Conservation (phyloP, 1,284 basidiomycete genomes). For the Ganoderma boninense region DNA sequence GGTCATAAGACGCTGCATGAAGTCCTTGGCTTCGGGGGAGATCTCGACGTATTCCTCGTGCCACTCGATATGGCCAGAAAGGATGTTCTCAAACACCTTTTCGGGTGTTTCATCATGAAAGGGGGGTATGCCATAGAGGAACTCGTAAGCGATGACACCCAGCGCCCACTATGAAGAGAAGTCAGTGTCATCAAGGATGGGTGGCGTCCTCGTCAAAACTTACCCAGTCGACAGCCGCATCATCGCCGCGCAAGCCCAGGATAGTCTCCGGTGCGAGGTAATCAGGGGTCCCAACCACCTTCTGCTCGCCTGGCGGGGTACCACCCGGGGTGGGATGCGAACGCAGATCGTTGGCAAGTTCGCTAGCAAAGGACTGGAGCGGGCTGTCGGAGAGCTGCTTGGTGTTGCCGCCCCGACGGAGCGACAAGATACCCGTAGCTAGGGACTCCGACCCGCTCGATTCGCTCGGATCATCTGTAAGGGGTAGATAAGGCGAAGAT, state of each 20-base stretch:
- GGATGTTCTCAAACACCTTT: constrained; percentile 98
- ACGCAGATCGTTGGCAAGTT: constrained; percentile 83
- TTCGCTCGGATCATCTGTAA: constrained; percentile 84
- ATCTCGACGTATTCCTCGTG: constrained; percentile 93
- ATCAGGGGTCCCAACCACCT: constrained; percentile 97
- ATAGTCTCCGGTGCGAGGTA: constrained; percentile 98
- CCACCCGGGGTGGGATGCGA: constrained; percentile 65
- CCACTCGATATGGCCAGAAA: constrained; percentile 97
- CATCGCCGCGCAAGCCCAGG: constrained; percentile 94
- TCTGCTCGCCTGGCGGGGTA: constrained; percentile 85
- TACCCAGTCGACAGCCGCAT: constrained; percentile 97
- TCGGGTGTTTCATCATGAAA: constrained; percentile 98
- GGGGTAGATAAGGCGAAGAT: constrained; percentile 69
- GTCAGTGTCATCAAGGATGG: constrained; percentile 2
- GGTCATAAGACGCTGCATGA: constrained; percentile 91
- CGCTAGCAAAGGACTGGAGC: constrained; percentile 82
- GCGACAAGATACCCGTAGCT: constrained; percentile 63
- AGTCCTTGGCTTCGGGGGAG: constrained; percentile 87
- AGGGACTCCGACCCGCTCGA: constrained; percentile 86
- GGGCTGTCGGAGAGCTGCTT: constrained; percentile 73
- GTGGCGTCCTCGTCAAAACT: constrained; percentile 37
- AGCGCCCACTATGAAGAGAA: constrained; percentile 83
- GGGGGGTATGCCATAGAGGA: constrained; percentile 95
- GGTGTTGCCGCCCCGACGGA: constrained; percentile 49
- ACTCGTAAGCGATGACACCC: constrained; percentile 98